Base-by-base conservation (phyloP, 768 basidiomycete species). In the Gymnopilus dilepis region DNA sequence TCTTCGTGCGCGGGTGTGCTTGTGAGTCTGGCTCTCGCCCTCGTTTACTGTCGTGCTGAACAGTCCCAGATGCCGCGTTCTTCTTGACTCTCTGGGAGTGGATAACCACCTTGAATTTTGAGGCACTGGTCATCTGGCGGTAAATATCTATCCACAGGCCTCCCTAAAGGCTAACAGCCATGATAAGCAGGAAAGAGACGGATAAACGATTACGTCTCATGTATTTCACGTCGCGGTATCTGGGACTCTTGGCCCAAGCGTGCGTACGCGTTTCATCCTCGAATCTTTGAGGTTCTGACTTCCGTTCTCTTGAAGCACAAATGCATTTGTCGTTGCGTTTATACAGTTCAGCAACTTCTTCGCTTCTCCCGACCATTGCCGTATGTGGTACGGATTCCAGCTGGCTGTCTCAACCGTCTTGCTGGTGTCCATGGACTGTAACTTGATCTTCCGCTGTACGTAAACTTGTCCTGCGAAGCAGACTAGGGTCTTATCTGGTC, bases 361-460 rank as follows among this genome's bases (percentile, higher is more conserved):
- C 33, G 42, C 37, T 38, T 43, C 56, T 9, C 40, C 56, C 24
- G 12, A 51, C 37, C 54, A 58, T 19, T 65, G 64, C 56, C 56
- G 53, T 42, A 41, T 52, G 26, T 65, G 64, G 64, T 62, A 53
- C 47, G 54, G 52, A 31, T 59, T 55, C 34, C 64, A 65, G 26
- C 40, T 65, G 42, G 30, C 33, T 12, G 51, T 48, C 12, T 52
- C 33, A 33, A 51, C 43, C 4, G n/a, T 30, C 22, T 40, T 66
- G 33, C 56, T 66, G 13, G 43, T 63, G n/a, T 38, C 65, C 4
- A 52, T 66, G 50, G 58, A 63, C 15, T 48, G 51, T 33, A 58
- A 62, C 34, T 21, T 66, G n/a, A 56, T 58, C 11, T 59, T 41
- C 15, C 65, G 65, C 12, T 13, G 65, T 66, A 24, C 33, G 57